These are phyloP conservation scores for Cryphonectria nitschkei DNA, from an alignment of 2,329 filamentous ascomycete genomes.

Conservation along the genomic window DNA sequence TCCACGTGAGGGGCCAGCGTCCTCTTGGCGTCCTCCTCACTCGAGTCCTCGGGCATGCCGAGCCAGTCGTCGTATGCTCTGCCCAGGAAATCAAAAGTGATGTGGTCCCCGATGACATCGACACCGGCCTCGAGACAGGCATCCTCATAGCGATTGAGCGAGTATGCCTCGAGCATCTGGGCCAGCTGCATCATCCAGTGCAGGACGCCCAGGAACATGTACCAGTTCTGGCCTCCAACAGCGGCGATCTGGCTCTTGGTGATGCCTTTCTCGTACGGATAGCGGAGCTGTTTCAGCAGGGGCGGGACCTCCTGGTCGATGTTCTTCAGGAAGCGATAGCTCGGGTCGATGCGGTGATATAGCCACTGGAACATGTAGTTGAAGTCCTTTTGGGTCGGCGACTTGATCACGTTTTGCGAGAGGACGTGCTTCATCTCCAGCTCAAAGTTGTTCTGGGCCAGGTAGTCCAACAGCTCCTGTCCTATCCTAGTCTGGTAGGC, in stretches of 20 bases:
- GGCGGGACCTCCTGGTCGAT: slow-evolving; percentile 95
- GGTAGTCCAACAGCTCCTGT: slow-evolving; percentile 87
- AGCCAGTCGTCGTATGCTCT: slow-evolving; percentile 93
- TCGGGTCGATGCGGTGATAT: slow-evolving; percentile 93
- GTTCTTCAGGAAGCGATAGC: slow-evolving; percentile 88
- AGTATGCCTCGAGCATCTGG: slow-evolving; percentile 88
- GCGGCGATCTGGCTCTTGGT: slow-evolving; percentile 95
- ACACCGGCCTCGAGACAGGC: slow-evolving; percentile 86
- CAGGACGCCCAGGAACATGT: slow-evolving; percentile 86
- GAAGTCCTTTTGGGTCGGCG: slow-evolving; percentile 97
- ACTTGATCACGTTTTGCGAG: slow-evolving; percentile 88
- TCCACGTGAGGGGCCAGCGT: slow-evolving; percentile 83
- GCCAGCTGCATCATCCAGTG: slow-evolving; percentile 99
- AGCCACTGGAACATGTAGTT: slow-evolving; percentile 98
- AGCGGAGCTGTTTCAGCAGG: slow-evolving; percentile 88
- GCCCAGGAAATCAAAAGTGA: slow-evolving; percentile 92
- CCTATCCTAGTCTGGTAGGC: slow-evolving; percentile 81
- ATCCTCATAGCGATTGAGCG: slow-evolving; percentile 79
- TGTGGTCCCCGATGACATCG: slow-evolving; percentile 86
- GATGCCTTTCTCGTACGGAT: slow-evolving; percentile 93
- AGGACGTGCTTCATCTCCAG: slow-evolving; percentile 95
- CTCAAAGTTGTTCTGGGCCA: slow-evolving; percentile 93
- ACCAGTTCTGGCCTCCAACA: slow-evolving; percentile 96
- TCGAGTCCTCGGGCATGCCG: slow-evolving; percentile 85
- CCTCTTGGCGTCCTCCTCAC: slow-evolving; percentile 79